phyloP scores from a whole-genome alignment of 1,139 yeast genomes.

The Diutina pseudorugosa region DNA sequence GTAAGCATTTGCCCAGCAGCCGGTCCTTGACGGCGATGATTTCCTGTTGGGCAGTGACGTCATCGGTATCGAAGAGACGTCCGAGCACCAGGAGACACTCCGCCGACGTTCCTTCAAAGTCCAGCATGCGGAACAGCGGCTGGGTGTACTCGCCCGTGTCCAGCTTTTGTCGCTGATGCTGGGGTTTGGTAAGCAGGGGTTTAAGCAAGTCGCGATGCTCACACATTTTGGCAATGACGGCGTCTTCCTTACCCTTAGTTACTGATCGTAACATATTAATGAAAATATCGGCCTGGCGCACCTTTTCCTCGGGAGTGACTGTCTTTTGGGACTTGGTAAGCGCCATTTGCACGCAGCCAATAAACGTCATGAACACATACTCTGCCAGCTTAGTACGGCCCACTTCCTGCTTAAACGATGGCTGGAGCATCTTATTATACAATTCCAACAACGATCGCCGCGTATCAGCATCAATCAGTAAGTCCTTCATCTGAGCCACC shows the following conservation, averaged over 20 bases:
- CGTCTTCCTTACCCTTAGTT: conserved; percentile 34
- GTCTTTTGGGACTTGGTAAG: not conserved
- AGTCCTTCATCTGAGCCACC: conserved; percentile 9
- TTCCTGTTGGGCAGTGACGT: conserved; percentile 36
- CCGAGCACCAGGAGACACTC: conserved; percentile 16
- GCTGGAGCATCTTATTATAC: conserved; percentile 1
- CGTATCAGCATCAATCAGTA: conserved; percentile 10
- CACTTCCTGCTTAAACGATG: not conserved
- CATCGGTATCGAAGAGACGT: conserved; percentile 29
- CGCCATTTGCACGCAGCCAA: conserved; percentile 3
- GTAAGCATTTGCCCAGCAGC: conserved; percentile 30
- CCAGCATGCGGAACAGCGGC: conserved; percentile 38
- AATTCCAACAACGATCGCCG: conserved; percentile 1
- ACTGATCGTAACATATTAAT: conserved; percentile 28
- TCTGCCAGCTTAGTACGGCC: not conserved
- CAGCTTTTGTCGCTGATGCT: conserved; percentile 37
- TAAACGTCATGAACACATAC: conserved; percentile 1
- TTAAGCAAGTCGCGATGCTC: conserved; percentile 46
- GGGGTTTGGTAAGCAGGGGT: conserved; percentile 30
- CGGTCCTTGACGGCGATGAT: conserved; percentile 27
- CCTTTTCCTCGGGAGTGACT: not conserved
- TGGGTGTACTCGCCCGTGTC: conserved; percentile 5
- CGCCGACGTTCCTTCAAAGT: conserved; percentile 33
- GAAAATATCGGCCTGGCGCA: conserved; percentile 21
- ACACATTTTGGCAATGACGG: conserved; percentile 40